Percentiles rank a stretch among this genome's conserved stretches.
These are phyloP conservation scores for Jimgerdemannia flammicorona DNA, from an alignment of 192 early-diverging fungal genomes.

Conservation along the genomic window DNA sequence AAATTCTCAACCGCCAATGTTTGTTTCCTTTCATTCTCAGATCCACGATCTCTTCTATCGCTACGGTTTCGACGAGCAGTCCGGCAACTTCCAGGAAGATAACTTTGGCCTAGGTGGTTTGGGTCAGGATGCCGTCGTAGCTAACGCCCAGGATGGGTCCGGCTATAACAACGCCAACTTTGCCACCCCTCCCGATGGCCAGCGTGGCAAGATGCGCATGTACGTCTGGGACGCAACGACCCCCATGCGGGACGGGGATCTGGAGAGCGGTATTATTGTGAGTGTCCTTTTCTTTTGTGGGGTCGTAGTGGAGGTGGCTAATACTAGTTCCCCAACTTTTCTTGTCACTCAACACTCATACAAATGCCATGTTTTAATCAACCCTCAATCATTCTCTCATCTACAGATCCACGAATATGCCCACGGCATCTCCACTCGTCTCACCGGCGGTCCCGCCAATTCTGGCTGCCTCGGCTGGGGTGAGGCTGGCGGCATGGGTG, in stretches of 20 bases:
- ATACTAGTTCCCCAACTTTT: not conserved
- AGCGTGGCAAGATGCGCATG: slow-evolving; percentile 91
- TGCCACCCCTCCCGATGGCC: slow-evolving; percentile 93
- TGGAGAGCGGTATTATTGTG: slow-evolving; percentile 85
- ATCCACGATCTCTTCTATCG: slow-evolving; percentile 87
- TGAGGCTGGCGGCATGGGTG: slow-evolving; percentile 89
- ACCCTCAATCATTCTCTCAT: not conserved
- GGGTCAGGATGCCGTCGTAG: slow-evolving; percentile 83
- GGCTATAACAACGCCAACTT: slow-evolving; percentile 95
- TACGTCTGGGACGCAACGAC: slow-evolving; percentile 81
- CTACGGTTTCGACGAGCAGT: slow-evolving; percentile 88
- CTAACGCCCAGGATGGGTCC: slow-evolving; percentile 88
- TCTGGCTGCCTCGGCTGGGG: slow-evolving; percentile 84
- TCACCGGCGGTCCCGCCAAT: slow-evolving; percentile 93
- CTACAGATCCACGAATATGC: slow-evolving; percentile 82
- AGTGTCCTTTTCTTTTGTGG: slow-evolving; percentile 3
- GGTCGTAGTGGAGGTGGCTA: no score
- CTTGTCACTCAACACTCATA: not conserved
- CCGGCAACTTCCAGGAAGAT: slow-evolving; percentile 93
- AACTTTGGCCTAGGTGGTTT: slow-evolving; percentile 80
- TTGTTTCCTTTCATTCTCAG: slow-evolving; percentile 8
- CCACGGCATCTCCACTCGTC: slow-evolving; percentile 87
- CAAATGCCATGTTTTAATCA: not conserved
- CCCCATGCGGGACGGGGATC: slow-evolving; percentile 78
- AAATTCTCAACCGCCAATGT: not conserved